These are phyloP conservation scores for Actinidia arguta DNA, from an alignment of 179 eudicot genomes.

Conservation along the genomic window DNA sequence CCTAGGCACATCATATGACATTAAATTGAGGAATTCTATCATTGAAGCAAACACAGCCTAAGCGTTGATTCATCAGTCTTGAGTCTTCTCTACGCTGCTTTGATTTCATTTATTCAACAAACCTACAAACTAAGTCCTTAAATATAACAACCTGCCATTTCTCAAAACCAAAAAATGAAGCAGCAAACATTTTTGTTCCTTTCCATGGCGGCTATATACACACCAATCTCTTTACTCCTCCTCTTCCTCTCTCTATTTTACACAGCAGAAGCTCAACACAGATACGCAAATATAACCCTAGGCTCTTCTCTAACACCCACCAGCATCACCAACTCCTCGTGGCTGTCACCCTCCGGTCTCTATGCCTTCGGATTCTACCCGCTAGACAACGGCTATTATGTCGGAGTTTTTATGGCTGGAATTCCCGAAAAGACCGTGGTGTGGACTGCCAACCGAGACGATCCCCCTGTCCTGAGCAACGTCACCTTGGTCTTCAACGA, in stretches of 20 bases:
- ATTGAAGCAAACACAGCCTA: neutral
- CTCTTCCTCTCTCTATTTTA: neutral
- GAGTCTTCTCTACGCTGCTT: neutral
- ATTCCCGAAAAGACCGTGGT: conserved; percentile 26
- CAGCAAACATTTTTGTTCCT: neutral
- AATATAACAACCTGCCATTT: neutral
- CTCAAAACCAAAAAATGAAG: neutral
- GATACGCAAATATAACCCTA: neutral
- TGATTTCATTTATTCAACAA: neutral
- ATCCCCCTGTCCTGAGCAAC: neutral
- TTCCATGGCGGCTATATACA: neutral
- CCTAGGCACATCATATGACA: too few species aligned
- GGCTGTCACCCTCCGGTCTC: conserved; percentile 27
- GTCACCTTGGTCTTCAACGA: neutral
- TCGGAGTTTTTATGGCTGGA: conserved; percentile 27
- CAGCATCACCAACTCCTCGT: neutral
- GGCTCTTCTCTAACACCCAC: conserved; percentile 17
- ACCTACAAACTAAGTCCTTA: neutral
- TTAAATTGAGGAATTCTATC: neutral
- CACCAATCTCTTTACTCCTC: neutral
- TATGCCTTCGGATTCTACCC: conserved; percentile 41
- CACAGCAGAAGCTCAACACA: conserved; percentile 5
- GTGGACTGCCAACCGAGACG: conserved; percentile 32
- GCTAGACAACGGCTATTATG: conserved; percentile 21
- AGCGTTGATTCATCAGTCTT: neutral